Percentiles rank a stretch among this genome's conserved stretches.
Evolutionary conservation across 306 rosid species (phyloP).

Genomic region (Rosa chinensis): DNA sequence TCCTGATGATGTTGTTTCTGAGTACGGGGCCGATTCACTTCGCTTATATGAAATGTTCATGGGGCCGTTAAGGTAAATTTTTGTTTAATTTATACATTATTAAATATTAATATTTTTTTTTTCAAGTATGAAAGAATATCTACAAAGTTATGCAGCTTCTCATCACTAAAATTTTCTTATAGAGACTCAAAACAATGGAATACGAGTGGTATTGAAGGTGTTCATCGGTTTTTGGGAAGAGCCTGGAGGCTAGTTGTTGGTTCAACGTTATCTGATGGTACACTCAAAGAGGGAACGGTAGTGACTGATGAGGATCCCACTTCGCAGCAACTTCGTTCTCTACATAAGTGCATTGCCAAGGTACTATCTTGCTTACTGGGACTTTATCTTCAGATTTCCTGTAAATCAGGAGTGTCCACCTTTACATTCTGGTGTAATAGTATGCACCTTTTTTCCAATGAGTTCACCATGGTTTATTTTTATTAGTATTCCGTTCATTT

Average conservation of each 20-base stretch:
- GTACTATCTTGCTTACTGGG: conserved; percentile 45
- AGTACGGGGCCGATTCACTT: conserved; percentile 97
- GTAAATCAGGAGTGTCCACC: conserved; percentile 8
- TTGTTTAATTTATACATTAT: background rate
- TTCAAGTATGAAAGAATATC: background rate
- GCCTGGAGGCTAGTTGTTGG: conserved; percentile 92
- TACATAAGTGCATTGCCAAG: conserved; percentile 95
- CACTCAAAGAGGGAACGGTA: conserved; percentile 70
- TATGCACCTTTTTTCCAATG: conserved; percentile 32
- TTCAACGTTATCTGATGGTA: conserved; percentile 76
- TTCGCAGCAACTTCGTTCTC: conserved; percentile 73
- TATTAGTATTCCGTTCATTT: background rate
- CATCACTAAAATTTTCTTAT: conserved; percentile 19
- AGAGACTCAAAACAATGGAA: conserved; percentile 94
- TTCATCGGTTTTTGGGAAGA: conserved; percentile 90
- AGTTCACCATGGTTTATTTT: background rate
- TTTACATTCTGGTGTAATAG: background rate
- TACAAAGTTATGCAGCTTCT: conserved; percentile 5
- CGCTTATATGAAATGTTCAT: conserved; percentile 98
- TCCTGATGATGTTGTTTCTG: conserved; percentile 88
- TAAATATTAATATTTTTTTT: background rate
- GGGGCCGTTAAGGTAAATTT: conserved; percentile 89
- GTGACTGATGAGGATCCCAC: conserved; percentile 79
- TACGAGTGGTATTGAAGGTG: conserved; percentile 96
- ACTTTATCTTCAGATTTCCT: conserved; percentile 2